These are phyloP conservation scores for Polyporus arcularius DNA, from an alignment of 768 basidiomycete genomes.

Conservation along the genomic window DNA sequence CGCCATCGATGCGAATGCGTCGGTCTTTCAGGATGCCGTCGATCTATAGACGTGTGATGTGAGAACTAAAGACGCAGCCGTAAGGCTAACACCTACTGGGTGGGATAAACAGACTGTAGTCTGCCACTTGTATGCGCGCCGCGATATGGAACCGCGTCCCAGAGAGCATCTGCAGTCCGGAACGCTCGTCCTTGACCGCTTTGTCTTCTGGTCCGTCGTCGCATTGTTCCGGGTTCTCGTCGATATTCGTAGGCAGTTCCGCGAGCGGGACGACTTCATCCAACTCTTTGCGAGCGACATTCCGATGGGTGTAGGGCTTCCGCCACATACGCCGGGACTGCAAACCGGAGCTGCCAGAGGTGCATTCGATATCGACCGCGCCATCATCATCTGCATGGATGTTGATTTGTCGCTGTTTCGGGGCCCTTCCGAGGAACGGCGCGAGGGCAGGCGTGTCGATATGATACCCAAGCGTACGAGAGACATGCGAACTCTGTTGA, in stretches of 20 bases:
- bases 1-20: constrained; percentile 50
- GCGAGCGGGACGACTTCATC: constrained; percentile 28
- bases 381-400: constrained; percentile 35
- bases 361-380: constrained; percentile 34
- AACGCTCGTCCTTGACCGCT: not conserved
- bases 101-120: constrained; percentile 47
- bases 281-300: constrained; percentile 38
- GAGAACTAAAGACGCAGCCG: not conserved
- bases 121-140: constrained; percentile 43
- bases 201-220: not conserved
- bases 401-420: constrained; percentile 44
- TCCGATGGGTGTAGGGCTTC: constrained; percentile 44
- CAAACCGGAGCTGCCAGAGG: not conserved
- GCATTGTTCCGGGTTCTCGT: not conserved
- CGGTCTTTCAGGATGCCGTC: constrained; percentile 27
- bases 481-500: constrained; percentile 38
- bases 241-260: constrained; percentile 1
- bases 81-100: constrained; percentile 32
- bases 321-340: constrained; percentile 29
- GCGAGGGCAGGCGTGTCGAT: constrained; percentile 53
- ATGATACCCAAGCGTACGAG: constrained; percentile 51
- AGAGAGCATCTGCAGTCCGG: constrained; percentile 7
- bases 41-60: constrained; percentile 28
- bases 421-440: constrained; percentile 47
- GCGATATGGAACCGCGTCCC: constrained; percentile 49